Conservation (phyloP, 345 rosid species). For the Moricandia moricandioides region DNA sequence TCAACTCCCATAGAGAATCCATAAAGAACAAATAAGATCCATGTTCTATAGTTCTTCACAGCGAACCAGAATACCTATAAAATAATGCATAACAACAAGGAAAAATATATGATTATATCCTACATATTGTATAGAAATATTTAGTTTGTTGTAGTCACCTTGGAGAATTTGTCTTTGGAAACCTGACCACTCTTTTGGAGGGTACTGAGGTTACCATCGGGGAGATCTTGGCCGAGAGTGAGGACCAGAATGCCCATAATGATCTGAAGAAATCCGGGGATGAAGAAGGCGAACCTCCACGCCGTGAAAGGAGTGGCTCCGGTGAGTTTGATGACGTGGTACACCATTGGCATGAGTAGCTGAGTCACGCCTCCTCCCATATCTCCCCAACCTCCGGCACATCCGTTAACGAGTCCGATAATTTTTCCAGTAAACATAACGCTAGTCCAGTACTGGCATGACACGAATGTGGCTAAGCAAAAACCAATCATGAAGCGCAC, state of each 20-base stretch:
- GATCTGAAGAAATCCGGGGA: constrained; percentile 64
- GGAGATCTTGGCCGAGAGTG: constrained; percentile 75
- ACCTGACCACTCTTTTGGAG: constrained; percentile 73
- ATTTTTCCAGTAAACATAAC: constrained; percentile 81
- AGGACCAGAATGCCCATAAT: constrained; percentile 66
- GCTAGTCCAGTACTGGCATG: constrained; percentile 90
- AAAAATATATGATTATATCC: constrained; percentile 24
- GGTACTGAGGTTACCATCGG: constrained; percentile 71
- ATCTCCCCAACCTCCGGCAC: constrained; percentile 90
- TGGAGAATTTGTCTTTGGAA: constrained; percentile 71
- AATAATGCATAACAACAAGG: neutral
- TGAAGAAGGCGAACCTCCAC: constrained; percentile 84
- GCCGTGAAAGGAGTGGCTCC: constrained; percentile 83
- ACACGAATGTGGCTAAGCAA: constrained; percentile 84
- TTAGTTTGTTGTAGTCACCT: constrained; percentile 51
- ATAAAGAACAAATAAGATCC: constrained; percentile 69
- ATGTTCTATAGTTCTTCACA: constrained; percentile 65
- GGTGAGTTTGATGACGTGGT: constrained; percentile 43
- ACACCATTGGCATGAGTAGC: constrained; percentile 74
- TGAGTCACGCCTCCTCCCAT: constrained; percentile 95
- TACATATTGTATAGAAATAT: too few species aligned
- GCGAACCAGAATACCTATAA: constrained; percentile 66
- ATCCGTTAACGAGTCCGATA: constrained; percentile 77
- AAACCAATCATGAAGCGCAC: constrained; percentile 92
- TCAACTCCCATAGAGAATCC: constrained; percentile 83